Conservation (phyloP, 148 eudicot genomes). For the Diospyros lotus region DNA sequence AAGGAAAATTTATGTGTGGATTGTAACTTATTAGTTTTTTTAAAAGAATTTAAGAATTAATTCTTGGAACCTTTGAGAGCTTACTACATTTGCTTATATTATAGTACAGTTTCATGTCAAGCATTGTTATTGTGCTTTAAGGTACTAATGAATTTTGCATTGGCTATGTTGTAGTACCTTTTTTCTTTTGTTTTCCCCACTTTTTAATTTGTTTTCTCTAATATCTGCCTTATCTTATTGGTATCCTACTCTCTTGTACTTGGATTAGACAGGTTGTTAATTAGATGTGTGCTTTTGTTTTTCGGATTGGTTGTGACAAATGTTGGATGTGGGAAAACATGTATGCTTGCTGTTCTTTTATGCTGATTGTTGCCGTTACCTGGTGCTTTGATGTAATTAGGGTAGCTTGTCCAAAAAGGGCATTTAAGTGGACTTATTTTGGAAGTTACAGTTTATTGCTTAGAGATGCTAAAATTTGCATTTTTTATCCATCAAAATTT, state of each 20-base stretch:
- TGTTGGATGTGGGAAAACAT: background rate
- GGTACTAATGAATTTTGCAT: background rate
- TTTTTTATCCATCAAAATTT: background rate
- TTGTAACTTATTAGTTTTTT: too few species aligned
- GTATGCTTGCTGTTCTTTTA: background rate
- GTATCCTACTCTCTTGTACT: background rate
- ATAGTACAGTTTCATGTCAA: background rate
- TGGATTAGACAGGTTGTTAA: background rate
- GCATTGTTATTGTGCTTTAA: background rate
- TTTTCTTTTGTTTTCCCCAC: background rate
- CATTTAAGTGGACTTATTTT: background rate
- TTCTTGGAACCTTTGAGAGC: too few species aligned
- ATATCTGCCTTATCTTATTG: background rate
- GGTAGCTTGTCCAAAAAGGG: background rate
- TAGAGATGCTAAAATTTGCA: background rate
- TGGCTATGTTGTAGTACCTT: conserved; percentile 1
- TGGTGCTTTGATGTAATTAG: background rate
- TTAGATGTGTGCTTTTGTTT: background rate
- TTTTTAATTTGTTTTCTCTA: background rate
- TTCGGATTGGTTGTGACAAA: background rate
- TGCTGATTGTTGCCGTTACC: background rate
- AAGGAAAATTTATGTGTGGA: too few species aligned
- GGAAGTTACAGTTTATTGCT: background rate
- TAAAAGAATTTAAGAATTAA: too few species aligned
- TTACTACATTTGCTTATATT: too few species aligned